A percentile compares a stretch with the other conserved stretches of the same genome.
Conservation (phyloP, 129 eudicot species). For the Lonicera japonica region DNA sequence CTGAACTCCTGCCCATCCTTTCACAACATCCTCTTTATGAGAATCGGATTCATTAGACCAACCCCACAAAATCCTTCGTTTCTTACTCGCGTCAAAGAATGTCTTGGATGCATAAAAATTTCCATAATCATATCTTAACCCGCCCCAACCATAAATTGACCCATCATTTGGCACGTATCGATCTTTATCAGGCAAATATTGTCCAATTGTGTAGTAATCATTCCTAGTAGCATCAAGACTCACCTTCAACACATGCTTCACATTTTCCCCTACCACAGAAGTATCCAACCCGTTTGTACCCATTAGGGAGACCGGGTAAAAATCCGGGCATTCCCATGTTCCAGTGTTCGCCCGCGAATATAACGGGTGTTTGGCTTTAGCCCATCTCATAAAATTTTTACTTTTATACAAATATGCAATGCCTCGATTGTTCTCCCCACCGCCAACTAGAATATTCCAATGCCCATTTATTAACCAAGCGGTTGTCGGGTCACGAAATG, state of each 20-base stretch:
- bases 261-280: constrained; percentile 1
- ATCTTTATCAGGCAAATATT: constrained; percentile 19
- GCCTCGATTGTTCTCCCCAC: constrained; percentile 21
- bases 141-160: constrained; percentile 18
- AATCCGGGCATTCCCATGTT: constrained; percentile 62
- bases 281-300: constrained; percentile 28
- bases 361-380: constrained; percentile 28
- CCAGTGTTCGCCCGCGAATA: constrained; percentile 25
- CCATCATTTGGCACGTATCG: constrained; percentile 25
- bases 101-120: constrained; percentile 49
- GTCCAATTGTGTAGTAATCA: constrained; percentile 42
- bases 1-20: constrained; percentile 58
- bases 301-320: constrained; percentile 30
- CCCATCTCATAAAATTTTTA: constrained; percentile 42
- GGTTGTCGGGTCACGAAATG: constrained; percentile 61
- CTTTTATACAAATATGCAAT: constrained; percentile 27
- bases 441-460: constrained; percentile 40
- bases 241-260: constrained; percentile 37
- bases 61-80: constrained; percentile 45
- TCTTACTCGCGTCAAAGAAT: constrained; percentile 34
- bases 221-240: constrained; percentile 22
- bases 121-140: constrained; percentile 49
- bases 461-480: constrained; percentile 40
- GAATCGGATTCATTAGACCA: constrained; percentile 38
- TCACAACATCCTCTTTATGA: background rate